Percentiles rank a stretch among this genome's conserved stretches.
Conservation (phyloP, 495 filamentous ascomycete genomes). For the Talaromyces proteolyticus region DNA sequence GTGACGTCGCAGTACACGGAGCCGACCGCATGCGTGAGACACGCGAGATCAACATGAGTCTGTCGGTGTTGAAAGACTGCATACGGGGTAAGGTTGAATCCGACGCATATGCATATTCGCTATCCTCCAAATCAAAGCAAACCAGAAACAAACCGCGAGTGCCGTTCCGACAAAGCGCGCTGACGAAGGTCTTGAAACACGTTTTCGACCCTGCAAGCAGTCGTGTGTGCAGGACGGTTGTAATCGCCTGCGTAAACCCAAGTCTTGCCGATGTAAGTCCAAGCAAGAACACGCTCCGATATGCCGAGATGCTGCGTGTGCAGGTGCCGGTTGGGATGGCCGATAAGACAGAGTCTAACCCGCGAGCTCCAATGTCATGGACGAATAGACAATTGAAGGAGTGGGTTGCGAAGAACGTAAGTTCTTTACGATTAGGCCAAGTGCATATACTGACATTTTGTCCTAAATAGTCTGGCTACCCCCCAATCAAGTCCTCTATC, state of each 20-base stretch:
- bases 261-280: conserved; percentile 10
- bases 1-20: conserved; percentile 20
- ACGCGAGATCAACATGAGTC: conserved; percentile 38
- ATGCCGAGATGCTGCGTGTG: conserved; percentile 10
- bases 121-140: neutral
- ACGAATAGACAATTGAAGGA: neutral
- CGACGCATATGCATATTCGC: neutral
- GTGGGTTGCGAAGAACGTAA: neutral
- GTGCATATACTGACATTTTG: neutral
- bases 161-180: conserved; percentile 24
- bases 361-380: neutral
- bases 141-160: conserved; percentile 25
- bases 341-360: neutral
- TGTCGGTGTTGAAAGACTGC: conserved; percentile 34
- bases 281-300: conserved; percentile 15
- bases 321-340: neutral
- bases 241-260: conserved; percentile 21
- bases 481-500: neutral
- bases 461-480: neutral
- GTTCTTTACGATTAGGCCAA: neutral
- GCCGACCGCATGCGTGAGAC: conserved; percentile 31
- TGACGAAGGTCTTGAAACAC: conserved; percentile 31
- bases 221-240: conserved; percentile 19
- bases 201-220: conserved; percentile 15
- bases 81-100: conserved; percentile 21